Evolutionary conservation across 257 asterid genomes (phyloP), one percentile per base, ranked within the genome.

Genomic region (Scutellaria galericulata): DNA sequence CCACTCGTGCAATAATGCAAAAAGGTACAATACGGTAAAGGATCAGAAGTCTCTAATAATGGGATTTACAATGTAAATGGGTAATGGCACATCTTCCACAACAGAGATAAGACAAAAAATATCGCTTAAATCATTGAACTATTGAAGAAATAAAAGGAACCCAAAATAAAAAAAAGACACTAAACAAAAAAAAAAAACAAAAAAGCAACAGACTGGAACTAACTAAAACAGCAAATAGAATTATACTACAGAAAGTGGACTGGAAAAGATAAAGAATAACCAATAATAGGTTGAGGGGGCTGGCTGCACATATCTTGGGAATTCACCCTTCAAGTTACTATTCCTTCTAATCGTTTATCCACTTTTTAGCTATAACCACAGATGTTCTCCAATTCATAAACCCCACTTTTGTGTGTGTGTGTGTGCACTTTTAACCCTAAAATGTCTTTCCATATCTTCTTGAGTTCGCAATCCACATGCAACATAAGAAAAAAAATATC

Each of bases 361-460:
- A 15, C 66, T 15, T 51, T 77, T 35, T 8, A 46, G 47, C 77
- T 57, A 61, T 8, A 9, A 12, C 3, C 37, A 6, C 44, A 9
- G 45, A 47, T 40, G 11, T 55, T 39, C 10, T 53, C 44, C 6
- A 73, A 51, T 52, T 35, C 50, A 35, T 40, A 58, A 31, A 65
- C 11, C 41, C 2, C 40, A 18, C 55, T 14, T 31, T 15, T 12
- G 1, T 24, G 39, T 2, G 22, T 27, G 22, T 27, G 59, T 42
- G 40, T 53, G 24, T n/a, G n/a, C 15, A 51, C 58, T 71, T 64
- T 37, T 56, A 73, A 14, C 31, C 68, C 22, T 13, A 45, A 63
- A 55, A 50, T 20, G 63, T 35, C 64, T 40, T 46, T 68, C 22
- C 52, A 18, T 63, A 62, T 24, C 79, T 69, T 63, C 76, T 62